phyloP scores from a whole-genome alignment of 1,284 basidiomycete genomes.

The Pisolithus thermaeus region DNA sequence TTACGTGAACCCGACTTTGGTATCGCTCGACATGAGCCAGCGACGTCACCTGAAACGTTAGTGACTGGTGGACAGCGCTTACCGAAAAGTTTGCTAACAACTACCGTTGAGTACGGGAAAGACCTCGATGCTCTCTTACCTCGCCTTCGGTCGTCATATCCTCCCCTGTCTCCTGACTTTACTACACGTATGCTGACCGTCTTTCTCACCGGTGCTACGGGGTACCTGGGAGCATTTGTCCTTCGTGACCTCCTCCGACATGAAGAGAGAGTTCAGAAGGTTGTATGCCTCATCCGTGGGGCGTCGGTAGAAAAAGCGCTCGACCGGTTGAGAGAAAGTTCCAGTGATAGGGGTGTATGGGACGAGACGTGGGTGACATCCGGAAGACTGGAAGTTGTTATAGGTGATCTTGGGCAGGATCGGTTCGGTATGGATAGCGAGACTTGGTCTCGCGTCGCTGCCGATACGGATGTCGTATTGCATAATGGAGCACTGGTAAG shows the following conservation, averaged over 20 bases:
- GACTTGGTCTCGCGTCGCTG: slow-evolving; percentile 66
- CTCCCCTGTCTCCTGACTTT: slow-evolving; percentile 49
- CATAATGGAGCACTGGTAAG: slow-evolving; percentile 95
- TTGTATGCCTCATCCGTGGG: slow-evolving; percentile 89
- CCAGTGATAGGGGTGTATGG: slow-evolving; percentile 90
- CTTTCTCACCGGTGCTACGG: slow-evolving; percentile 96
- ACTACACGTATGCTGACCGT: slow-evolving; percentile 59
- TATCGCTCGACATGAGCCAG: slow-evolving; percentile 43
- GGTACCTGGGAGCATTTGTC: slow-evolving; percentile 95
- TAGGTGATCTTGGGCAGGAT: slow-evolving; percentile 82
- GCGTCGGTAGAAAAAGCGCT: slow-evolving; percentile 61
- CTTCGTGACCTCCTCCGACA: slow-evolving; percentile 75
- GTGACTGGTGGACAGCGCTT: slow-evolving; percentile 14
- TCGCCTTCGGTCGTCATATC: slow-evolving; percentile 59
- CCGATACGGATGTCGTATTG: slow-evolving; percentile 80
- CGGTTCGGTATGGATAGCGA: slow-evolving; percentile 69
- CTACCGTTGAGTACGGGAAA: slow-evolving; percentile 63
- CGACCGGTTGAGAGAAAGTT: slow-evolving; percentile 68
- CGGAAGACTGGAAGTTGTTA: slow-evolving; percentile 74
- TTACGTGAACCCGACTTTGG: slow-evolving; percentile 81
- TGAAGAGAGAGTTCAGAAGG: slow-evolving; percentile 66
- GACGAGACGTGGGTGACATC: slow-evolving; percentile 78
- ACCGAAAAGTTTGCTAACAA: slow-evolving; percentile 15
- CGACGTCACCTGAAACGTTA: slow-evolving; percentile 16
- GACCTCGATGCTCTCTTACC: slow-evolving; percentile 70